A percentile compares a stretch with the other conserved stretches of the same genome.
Conservation (phyloP, 768 basidiomycete species). For the Boletus reticulatus region DNA sequence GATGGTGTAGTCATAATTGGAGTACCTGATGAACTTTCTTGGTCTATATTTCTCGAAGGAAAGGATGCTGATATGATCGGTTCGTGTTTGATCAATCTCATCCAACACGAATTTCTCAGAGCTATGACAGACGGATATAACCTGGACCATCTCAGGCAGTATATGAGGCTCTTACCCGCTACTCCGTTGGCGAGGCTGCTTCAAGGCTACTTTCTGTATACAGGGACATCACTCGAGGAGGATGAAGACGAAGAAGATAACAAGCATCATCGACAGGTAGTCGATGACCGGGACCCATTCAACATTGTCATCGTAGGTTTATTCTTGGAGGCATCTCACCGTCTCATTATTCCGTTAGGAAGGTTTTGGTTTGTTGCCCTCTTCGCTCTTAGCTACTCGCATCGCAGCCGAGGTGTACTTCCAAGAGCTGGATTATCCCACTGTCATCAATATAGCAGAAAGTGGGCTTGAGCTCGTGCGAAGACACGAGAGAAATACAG, state of each 20-base stretch:
- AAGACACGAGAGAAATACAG: slow-evolving; percentile 54
- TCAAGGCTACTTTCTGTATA: slow-evolving; percentile 66
- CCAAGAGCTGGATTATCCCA: slow-evolving; percentile 69
- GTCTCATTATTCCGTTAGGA: slow-evolving; percentile 42
- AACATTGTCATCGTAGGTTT: slow-evolving; percentile 58
- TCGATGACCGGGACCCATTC: slow-evolving; percentile 51
- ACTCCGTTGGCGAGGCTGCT: slow-evolving; percentile 57
- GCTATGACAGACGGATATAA: slow-evolving; percentile 58
- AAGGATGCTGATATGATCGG: slow-evolving; percentile 66
- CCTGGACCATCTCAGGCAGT: slow-evolving; percentile 52
- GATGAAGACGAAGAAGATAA: slow-evolving; percentile 26
- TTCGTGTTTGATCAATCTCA: slow-evolving; percentile 34
- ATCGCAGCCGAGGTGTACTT: slow-evolving; percentile 66
- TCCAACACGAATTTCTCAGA: neutral
- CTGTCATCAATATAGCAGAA: slow-evolving; percentile 69
- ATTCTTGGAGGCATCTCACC: neutral
- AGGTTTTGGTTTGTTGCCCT: slow-evolving; percentile 45
- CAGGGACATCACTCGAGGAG: slow-evolving; percentile 44
- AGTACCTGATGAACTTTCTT: slow-evolving; percentile 78
- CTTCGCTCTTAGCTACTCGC: slow-evolving; percentile 66
- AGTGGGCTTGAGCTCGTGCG: slow-evolving; percentile 59
- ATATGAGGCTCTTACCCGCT: slow-evolving; percentile 62
- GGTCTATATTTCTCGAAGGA: slow-evolving; percentile 75
- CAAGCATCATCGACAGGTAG: slow-evolving; percentile 4
- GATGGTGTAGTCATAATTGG: slow-evolving; percentile 73